phyloP scores from a whole-genome alignment of 106 monocot genomes.

The Allium sativum region DNA sequence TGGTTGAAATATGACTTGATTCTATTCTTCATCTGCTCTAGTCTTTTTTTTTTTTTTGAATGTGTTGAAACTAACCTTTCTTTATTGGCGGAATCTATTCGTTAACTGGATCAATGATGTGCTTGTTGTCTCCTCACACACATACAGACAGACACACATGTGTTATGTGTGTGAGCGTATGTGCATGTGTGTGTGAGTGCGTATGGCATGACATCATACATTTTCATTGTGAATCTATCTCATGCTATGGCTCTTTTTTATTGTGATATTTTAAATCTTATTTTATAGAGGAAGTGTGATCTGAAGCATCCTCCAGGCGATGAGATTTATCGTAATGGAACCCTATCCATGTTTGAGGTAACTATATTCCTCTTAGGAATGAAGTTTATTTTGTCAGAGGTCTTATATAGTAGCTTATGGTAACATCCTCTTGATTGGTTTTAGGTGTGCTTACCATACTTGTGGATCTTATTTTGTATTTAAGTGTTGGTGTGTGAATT shows the following conservation, averaged over 20 bases:
- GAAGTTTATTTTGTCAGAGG: neutral
- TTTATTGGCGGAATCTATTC: too few species aligned
- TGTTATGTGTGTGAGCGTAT: neutral
- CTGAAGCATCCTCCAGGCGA: conserved; percentile 97
- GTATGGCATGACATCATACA: neutral
- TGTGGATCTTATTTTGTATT: neutral
- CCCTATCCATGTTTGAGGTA: conserved; percentile 97
- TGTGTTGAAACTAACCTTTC: too few species aligned
- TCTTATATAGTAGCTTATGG: too few species aligned
- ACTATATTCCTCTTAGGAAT: conserved; percentile 4
- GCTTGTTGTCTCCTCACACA: too few species aligned
- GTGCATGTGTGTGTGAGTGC: neutral
- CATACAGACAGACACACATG: too few species aligned
- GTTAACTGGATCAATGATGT: too few species aligned
- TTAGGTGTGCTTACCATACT: neutral
- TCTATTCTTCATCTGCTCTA: too few species aligned
- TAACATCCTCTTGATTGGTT: too few species aligned
- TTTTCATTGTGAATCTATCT: too few species aligned
- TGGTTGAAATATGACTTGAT: too few species aligned
- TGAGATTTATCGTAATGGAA: conserved; percentile 90
- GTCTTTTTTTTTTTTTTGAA: too few species aligned
- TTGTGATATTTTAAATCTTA: conserved; percentile 1
- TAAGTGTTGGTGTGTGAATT: too few species aligned
- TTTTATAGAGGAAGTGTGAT: conserved; percentile 79
- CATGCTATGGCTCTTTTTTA: neutral